Evolutionary conservation across 2,329 filamentous ascomycete genomes (phyloP), one percentile per base, ranked within the genome.

Genomic region (Trichoderma semiorbis): DNA sequence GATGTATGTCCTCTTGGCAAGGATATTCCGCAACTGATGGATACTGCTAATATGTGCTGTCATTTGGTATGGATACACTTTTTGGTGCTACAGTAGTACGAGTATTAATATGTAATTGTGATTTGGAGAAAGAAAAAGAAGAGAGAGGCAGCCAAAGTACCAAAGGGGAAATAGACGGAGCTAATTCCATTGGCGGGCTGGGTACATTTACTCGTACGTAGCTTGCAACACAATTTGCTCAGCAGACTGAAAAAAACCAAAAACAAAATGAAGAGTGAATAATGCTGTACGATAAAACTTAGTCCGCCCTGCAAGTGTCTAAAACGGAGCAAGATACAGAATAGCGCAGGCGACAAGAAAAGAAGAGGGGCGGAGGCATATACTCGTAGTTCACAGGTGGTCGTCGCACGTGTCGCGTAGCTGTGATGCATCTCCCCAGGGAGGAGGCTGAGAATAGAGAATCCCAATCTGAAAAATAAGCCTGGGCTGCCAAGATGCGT

Each of bases 401-500:
- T 24, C 12, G 47, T 43, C 43, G 34, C 65, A 58, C 65, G 53
- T 43, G 65, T 58, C 24, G 18, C 34, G 53, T 34, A 24, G 53
- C 36, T n/a, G 65, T 68, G 34, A 60, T 60, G 57, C 57, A 34
- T 36, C 16, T 61, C 34, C 16, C 36, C 21, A 39, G 21, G 26
- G 26, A 36, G 24, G 53, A 61, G 66, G 69, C 57, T 69, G 66
- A 69, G 60, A 43, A 18, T 36, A 36, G 34, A 36, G 34, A 36
- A 36, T 36, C 34, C 30, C 34, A 62, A 58, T 36, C 57, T 26
- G 57, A 61, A 34, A 34, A 32, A 61, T n/a, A 21, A 47, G 57
- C 55, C 24, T 69, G 66, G 57, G 39, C 24, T 69, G 66, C 39
- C 66, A 69, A 61, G 57, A 34, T 34, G 55, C 64, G 36, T 36